Percentiles rank a stretch among this genome's conserved stretches.
Evolutionary conservation across 768 basidiomycete species (phyloP).

Genomic region (Lentinula aciculospora): DNA sequence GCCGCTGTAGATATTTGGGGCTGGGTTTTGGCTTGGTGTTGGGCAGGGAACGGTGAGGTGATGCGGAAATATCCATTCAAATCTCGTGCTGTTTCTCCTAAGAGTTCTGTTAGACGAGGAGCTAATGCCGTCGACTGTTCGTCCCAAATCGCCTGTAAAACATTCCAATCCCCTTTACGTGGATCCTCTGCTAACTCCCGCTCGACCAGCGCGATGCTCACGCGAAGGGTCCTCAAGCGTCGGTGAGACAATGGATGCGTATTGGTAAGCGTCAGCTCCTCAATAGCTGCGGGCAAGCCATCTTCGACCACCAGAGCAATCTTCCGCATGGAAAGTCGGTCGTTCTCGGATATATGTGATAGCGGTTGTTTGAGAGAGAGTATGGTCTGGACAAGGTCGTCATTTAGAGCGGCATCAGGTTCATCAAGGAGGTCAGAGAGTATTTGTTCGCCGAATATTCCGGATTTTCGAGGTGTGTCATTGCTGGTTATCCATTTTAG

Average conservation of each 20-base stretch:
- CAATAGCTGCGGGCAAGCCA: slow-evolving; percentile 56
- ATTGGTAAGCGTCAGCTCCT: slow-evolving; percentile 48
- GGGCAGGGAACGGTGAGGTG: slow-evolving; percentile 13
- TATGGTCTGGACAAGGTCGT: slow-evolving; percentile 54
- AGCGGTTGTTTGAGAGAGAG: slow-evolving; percentile 54
- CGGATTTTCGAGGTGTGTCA: slow-evolving; percentile 56
- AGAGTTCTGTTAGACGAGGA: slow-evolving; percentile 48
- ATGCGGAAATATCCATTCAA: slow-evolving; percentile 48
- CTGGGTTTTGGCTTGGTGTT: not conserved
- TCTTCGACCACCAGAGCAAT: slow-evolving; percentile 65
- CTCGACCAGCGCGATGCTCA: slow-evolving; percentile 53
- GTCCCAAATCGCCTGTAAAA: slow-evolving; percentile 56
- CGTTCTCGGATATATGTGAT: slow-evolving; percentile 55
- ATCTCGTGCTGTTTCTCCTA: slow-evolving; percentile 45
- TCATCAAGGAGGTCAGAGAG: slow-evolving; percentile 55
- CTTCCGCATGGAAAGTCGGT: slow-evolving; percentile 52
- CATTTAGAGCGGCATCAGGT: slow-evolving; percentile 53
- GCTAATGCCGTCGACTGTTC: slow-evolving; percentile 53
- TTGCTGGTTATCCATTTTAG: slow-evolving; percentile 69
- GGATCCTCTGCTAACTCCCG: slow-evolving; percentile 40
- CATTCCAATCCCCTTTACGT: slow-evolving; percentile 48
- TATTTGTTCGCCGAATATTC: slow-evolving; percentile 65
- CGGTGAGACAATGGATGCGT: slow-evolving; percentile 46
- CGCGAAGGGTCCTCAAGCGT: slow-evolving; percentile 54
- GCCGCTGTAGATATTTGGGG: not conserved